Conservation (phyloP, 306 rosid species). For the Acacia melanoxylon region DNA sequence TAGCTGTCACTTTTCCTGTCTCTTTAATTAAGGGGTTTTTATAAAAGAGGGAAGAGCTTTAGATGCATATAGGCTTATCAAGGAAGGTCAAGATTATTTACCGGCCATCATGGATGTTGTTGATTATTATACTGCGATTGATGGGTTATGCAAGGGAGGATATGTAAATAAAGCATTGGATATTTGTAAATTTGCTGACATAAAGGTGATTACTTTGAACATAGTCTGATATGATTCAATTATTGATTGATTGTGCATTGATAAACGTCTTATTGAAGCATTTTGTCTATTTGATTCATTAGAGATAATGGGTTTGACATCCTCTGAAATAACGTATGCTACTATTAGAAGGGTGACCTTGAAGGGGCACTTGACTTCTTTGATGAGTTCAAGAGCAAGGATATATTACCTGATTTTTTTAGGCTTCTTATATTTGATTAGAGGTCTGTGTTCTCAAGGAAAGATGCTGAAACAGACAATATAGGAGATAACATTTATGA, state of each 20-base stretch:
- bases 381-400: slow-evolving; percentile 50
- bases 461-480: slow-evolving; percentile 44
- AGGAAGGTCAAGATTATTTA: slow-evolving; percentile 43
- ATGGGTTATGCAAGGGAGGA: slow-evolving; percentile 76
- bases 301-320: slow-evolving; percentile 59
- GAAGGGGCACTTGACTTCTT: slow-evolving; percentile 74
- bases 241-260: slow-evolving; percentile 67
- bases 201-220: slow-evolving; percentile 56
- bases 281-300: slow-evolving; percentile 81
- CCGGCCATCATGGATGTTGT: slow-evolving; percentile 38
- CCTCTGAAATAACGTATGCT: slow-evolving; percentile 79
- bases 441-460: slow-evolving; percentile 82
- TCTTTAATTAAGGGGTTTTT: slow-evolving; percentile 60
- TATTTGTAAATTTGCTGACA: slow-evolving; percentile 53
- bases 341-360: slow-evolving; percentile 73
- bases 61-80: slow-evolving; percentile 66
- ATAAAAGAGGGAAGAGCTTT: slow-evolving; percentile 55
- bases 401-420: slow-evolving; percentile 68
- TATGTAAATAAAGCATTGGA: slow-evolving; percentile 71
- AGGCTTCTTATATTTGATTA: slow-evolving; percentile 76
- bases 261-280: slow-evolving; percentile 76
- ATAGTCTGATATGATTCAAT: slow-evolving; percentile 67
- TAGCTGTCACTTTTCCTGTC: slow-evolving; percentile 40
- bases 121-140: slow-evolving; percentile 60
- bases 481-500: too few species aligned